Percentiles rank a stretch among this genome's conserved stretches.
Evolutionary conservation across 148 eudicot species (phyloP).

Genomic region (Dysphania ambrosioides): DNA sequence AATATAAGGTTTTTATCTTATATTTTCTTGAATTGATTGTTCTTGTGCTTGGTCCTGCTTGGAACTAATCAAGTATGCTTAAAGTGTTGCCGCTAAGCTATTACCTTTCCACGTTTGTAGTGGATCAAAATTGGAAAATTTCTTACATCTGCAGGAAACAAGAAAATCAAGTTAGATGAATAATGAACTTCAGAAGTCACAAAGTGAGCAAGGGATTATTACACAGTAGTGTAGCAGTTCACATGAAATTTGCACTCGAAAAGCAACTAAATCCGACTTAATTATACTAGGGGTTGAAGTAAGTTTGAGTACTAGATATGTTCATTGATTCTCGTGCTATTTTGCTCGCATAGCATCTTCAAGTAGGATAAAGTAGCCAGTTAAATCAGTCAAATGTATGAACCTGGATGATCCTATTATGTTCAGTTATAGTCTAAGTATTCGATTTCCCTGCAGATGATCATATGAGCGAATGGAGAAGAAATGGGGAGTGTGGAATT

Average conservation of each 20-base stretch:
- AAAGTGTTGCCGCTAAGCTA: slow-evolving; percentile 1
- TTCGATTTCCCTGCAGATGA: slow-evolving; percentile 50
- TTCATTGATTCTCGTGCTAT: too few species aligned
- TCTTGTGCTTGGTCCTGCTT: too few species aligned
- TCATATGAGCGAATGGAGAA: slow-evolving; percentile 36
- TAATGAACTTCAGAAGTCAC: not conserved
- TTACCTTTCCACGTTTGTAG: slow-evolving; percentile 89
- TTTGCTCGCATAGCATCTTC: too few species aligned
- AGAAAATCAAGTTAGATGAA: slow-evolving; percentile 8
- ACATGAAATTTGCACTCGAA: slow-evolving; percentile 19
- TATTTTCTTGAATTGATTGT: too few species aligned
- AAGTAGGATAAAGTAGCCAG: too few species aligned
- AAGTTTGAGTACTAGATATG: too few species aligned
- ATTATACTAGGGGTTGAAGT: too few species aligned
- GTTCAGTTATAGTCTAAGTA: too few species aligned
- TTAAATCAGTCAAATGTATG: too few species aligned
- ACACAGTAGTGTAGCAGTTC: not conserved
- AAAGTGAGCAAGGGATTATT: not conserved
- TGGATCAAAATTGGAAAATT: slow-evolving; percentile 78
- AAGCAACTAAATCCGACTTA: too few species aligned
- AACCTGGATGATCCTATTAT: too few species aligned
- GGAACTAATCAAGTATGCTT: not conserved
- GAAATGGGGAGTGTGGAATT: slow-evolving; percentile 36
- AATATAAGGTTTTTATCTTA: too few species aligned
- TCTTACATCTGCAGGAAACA: slow-evolving; percentile 54